phyloP scores from a whole-genome alignment of 305 asterid species.

The Rubia peregrina region DNA sequence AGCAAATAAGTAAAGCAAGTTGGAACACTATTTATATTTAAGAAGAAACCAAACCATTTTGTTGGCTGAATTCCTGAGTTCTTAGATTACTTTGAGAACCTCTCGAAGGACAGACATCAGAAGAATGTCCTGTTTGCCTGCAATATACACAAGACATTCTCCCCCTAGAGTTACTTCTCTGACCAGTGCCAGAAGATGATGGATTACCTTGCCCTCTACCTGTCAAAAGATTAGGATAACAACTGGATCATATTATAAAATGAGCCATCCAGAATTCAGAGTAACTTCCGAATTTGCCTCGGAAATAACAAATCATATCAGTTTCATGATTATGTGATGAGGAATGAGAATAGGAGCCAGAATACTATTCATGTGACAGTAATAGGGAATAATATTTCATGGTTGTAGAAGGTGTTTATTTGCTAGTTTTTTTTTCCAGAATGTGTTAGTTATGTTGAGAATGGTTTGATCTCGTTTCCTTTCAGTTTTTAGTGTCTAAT shows the following conservation, averaged over 20 bases:
- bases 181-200: neutral
- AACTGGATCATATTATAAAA: neutral
- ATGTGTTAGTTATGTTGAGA: too few species aligned
- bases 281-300: neutral
- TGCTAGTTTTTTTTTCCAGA: too few species aligned
- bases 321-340: neutral
- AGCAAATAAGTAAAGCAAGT: neutral
- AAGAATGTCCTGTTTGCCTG: slow-evolving; percentile 56
- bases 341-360: too few species aligned
- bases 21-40: neutral
- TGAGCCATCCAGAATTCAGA: neutral
- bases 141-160: slow-evolving; percentile 42
- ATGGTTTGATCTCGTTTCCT: too few species aligned
- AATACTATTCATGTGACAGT: too few species aligned
- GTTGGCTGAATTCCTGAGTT: slow-evolving; percentile 35
- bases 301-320: too few species aligned
- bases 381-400: too few species aligned
- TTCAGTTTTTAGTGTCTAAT: too few species aligned
- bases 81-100: slow-evolving; percentile 40
- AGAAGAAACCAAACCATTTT: slow-evolving; percentile 41
- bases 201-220: slow-evolving; percentile 2
- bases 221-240: neutral
- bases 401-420: too few species aligned
- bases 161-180: slow-evolving; percentile 3
- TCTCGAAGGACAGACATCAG: slow-evolving; percentile 43